Evolutionary conservation across 108 stramenopile genomes (phyloP), one percentile per base, ranked within the genome.

Genomic region (Conticribra guillardii): DNA sequence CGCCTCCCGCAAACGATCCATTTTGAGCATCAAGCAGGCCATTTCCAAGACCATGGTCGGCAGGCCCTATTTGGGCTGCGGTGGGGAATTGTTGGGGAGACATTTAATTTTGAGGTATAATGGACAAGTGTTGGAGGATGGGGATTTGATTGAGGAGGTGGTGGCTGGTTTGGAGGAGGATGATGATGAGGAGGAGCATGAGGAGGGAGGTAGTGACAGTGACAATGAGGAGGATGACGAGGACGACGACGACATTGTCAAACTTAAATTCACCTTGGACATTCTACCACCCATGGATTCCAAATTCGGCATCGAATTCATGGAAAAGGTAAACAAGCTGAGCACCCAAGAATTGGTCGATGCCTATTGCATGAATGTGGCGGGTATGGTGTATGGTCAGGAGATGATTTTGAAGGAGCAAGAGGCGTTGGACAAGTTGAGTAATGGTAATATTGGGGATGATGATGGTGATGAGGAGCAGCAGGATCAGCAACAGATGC

Each of bases 241-340:
- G 14, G 83, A 78, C 3, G 79, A 72, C 37, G 62, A 75, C 5
- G 64, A 64, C n/a, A 47, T 57, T 11, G 46, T 23, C 53, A 75
- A 69, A 54, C 60, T 86, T 17, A 60, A 31, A 11, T 55, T 94
- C 4, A 82, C 78, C 18, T 60, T 87, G 47, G 88, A 94, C 69
- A 79, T 82, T 24, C 52, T 90, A 18, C 93, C 93, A 30, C 93
- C 93, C 4, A 79, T 94, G 17, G 89, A 94, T 67, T 62, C 82
- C 27, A 88, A 87, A 61, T 89, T 89, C 68, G 86, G 79, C 0
- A 71, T 61, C 16, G 84, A 87, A 47, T 69, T 89, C n/a, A 65
- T 45, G 22, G 67, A 88, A 57, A 74, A 86, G 49, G 41, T 76
- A 2, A 23, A 54, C 14, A 64, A 65, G 21, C 58, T 87, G 72